Evolutionary conservation across 257 asterid genomes (phyloP).

Genomic region (Solanum corneliomulleri): DNA sequence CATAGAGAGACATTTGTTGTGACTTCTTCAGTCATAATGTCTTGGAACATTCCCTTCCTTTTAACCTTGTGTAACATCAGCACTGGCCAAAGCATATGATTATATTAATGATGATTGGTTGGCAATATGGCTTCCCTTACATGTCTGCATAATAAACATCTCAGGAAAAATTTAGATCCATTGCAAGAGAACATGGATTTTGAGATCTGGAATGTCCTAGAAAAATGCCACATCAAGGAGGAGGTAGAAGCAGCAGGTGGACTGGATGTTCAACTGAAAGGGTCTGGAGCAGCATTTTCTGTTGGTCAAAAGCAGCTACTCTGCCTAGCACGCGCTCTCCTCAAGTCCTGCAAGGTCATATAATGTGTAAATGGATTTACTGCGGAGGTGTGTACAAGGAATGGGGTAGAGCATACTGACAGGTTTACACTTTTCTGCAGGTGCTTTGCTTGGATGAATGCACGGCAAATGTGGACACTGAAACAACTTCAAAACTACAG

Average conservation of each 20-base stretch:
- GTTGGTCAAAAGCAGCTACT: slow-evolving; percentile 98
- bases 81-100: background rate
- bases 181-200: slow-evolving; percentile 33
- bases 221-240: slow-evolving; percentile 73
- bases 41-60: background rate
- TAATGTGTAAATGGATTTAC: background rate
- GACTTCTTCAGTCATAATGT: background rate
- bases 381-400: background rate
- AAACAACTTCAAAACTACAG: slow-evolving; percentile 77
- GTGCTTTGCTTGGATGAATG: slow-evolving; percentile 92
- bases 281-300: slow-evolving; percentile 70
- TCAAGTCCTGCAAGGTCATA: slow-evolving; percentile 69
- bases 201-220: slow-evolving; percentile 57
- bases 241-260: slow-evolving; percentile 85
- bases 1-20: background rate
- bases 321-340: slow-evolving; percentile 89
- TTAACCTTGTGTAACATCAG: background rate
- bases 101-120: background rate
- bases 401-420: background rate
- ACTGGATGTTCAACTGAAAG: slow-evolving; percentile 58
- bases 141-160: background rate
- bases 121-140: background rate
- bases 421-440: slow-evolving; percentile 16
- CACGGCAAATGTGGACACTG: slow-evolving; percentile 77
- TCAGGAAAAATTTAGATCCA: slow-evolving; percentile 82